These are phyloP conservation scores for Lactarius akahatsu DNA, from an alignment of 768 basidiomycete genomes.

Conservation along the genomic window DNA sequence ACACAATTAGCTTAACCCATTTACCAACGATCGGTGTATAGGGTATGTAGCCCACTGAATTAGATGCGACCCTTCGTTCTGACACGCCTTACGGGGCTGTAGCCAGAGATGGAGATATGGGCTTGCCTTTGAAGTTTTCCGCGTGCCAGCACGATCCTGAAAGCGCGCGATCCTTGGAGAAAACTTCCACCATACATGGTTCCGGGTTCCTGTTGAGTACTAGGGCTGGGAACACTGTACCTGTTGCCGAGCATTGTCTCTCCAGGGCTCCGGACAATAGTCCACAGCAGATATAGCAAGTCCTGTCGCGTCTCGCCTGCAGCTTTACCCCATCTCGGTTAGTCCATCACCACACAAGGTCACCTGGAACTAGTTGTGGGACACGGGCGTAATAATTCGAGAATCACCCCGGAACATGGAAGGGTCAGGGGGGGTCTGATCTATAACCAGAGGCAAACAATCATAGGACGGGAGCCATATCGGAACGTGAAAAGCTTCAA, in stretches of 20 bases:
- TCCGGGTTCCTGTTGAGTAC: constrained; percentile 4
- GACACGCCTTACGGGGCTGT: background rate
- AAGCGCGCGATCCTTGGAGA: background rate
- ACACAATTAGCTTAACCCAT: constrained; percentile 16
- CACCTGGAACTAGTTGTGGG: background rate
- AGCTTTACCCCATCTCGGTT: constrained; percentile 1
- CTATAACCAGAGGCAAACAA: background rate
- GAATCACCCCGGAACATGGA: constrained; percentile 11
- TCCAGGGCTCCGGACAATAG: constrained; percentile 15
- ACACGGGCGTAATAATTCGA: background rate
- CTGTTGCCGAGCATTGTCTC: background rate
- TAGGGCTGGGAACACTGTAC: background rate
- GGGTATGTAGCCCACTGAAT: background rate
- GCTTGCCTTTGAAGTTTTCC: background rate
- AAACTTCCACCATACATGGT: background rate
- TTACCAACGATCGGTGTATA: constrained; percentile 7
- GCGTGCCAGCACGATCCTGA: background rate
- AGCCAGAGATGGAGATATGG: background rate
- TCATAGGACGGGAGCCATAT: background rate
- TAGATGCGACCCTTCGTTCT: background rate
- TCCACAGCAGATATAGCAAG: constrained; percentile 7
- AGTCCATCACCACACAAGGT: background rate
- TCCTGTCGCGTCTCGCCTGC: background rate
- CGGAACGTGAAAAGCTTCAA: background rate
- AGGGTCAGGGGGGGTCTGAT: constrained; percentile 3